Percentiles rank a stretch among this genome's conserved stretches.
Conservation (phyloP, 306 rosid genomes). For the Malus domestica region DNA sequence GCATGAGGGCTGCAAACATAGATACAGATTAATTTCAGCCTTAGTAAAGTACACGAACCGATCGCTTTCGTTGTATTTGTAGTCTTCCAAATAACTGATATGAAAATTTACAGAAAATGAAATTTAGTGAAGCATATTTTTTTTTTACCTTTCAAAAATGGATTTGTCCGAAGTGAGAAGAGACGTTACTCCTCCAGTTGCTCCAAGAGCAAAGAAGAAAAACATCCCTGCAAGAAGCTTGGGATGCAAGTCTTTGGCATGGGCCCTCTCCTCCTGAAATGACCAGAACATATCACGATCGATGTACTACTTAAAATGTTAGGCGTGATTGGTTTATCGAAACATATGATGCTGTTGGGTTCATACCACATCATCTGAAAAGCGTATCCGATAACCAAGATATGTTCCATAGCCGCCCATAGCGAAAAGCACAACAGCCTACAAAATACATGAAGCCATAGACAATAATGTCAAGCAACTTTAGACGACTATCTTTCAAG, state of each 20-base stretch:
- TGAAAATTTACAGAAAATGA: too few species aligned
- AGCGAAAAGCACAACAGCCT: conserved; percentile 95
- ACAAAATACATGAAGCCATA: background rate
- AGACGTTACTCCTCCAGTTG: conserved; percentile 85
- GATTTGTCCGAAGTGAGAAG: conserved; percentile 84
- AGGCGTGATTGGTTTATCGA: background rate
- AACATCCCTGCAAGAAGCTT: conserved; percentile 98
- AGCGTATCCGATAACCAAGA: conserved; percentile 79
- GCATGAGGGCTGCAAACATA: conserved; percentile 69
- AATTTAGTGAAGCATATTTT: background rate
- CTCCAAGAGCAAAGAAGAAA: conserved; percentile 91
- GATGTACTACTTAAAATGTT: too few species aligned
- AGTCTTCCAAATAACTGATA: too few species aligned
- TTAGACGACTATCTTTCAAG: background rate
- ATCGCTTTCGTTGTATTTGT: too few species aligned
- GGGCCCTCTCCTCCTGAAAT: conserved; percentile 76
- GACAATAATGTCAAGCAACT: background rate
- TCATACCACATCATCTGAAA: conserved; percentile 62
- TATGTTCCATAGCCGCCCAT: conserved; percentile 99
- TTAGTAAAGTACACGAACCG: background rate
- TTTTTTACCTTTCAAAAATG: conserved; percentile 64
- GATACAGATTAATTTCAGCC: background rate
- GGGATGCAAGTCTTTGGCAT: conserved; percentile 91
- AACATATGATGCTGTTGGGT: background rate
- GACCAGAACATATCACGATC: background rate